Base-by-base conservation (phyloP, 2,329 filamentous ascomycete species). In the Sordariomycetes sp. region DNA sequence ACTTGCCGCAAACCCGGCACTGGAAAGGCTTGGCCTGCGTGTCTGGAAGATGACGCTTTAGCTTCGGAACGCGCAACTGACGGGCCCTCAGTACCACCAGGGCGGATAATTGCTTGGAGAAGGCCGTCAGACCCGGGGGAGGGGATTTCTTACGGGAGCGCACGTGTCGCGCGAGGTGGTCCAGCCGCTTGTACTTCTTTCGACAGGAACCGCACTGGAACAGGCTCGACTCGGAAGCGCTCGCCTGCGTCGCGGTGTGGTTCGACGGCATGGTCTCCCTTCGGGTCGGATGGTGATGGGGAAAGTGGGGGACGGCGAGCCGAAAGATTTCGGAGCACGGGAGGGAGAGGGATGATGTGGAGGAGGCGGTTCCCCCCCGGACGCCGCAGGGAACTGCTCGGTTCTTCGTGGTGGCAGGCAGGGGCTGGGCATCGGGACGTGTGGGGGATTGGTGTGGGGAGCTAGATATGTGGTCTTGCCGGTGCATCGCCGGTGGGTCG, bases 111-210 rank as follows among this genome's bases (percentile, higher is more conserved):
- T 42, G n/a, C 13, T 12, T 36, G n/a, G 4, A 15, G 3, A 42
- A 17, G 36, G 5, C 13, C 3, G 4, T 15, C 3, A 4, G 45
- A 10, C 6, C 45, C 4, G n/a, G 45, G n/a, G 20, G 13, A 50
- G 45, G n/a, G 20, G 13, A 50, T 20, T 2, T n/a, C 64, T 48
- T 62, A 69, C 67, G 67, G 10, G 67, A 67, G n/a, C 66, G 74
- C 45, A 77, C 75, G 62, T 78, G 76, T 32, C 76, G 68, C 56
- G 78, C 76, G 10, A 80, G 73, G 62, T 80, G 77, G 63, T 80
- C 77, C 2, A 76, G 77, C 13, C 77, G 73, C 39, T 76, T 78
- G 62, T 80, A 80, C 22, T 76, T 70, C 60, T 72, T 70, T 53
- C 75, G 71, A 61, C 77, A 80, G 2, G 60, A 61, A 17, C 63